Evolutionary conservation across 306 rosid species (phyloP).

Genomic region (Argentina anserina): DNA sequence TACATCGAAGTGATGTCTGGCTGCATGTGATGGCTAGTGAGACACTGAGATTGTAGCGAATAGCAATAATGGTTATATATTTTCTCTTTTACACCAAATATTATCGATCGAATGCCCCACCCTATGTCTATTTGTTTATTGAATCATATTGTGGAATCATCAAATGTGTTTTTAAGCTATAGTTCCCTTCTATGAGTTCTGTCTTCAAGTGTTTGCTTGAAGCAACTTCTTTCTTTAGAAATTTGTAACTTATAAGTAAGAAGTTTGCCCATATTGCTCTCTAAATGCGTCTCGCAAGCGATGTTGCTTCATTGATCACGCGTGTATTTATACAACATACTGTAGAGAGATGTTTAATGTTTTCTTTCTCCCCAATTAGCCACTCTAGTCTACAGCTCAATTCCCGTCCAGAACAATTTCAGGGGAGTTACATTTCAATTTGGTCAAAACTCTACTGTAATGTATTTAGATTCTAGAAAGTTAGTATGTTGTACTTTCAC

Average conservation of each 20-base stretch:
- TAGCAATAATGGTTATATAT: too few species aligned
- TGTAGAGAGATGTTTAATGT: background rate
- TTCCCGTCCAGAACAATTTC: too few species aligned
- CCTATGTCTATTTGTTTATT: background rate
- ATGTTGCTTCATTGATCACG: background rate
- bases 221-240: conserved; percentile 6
- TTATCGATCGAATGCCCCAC: background rate
- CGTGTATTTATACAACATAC: background rate
- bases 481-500: too few species aligned
- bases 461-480: too few species aligned
- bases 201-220: conserved; percentile 2
- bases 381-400: background rate
- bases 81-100: background rate
- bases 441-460: too few species aligned
- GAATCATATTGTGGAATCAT: background rate
- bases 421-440: too few species aligned
- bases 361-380: background rate
- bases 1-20: background rate
- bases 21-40: background rate
- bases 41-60: too few species aligned
- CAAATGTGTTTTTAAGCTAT: background rate
- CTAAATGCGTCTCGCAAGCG: background rate
- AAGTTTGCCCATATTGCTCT: background rate
- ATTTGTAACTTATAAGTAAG: background rate
- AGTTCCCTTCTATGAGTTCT: background rate